Evolutionary conservation across 306 rosid species (phyloP), one percentile per base, ranked within the genome.

Genomic region (Trifolium repens): DNA sequence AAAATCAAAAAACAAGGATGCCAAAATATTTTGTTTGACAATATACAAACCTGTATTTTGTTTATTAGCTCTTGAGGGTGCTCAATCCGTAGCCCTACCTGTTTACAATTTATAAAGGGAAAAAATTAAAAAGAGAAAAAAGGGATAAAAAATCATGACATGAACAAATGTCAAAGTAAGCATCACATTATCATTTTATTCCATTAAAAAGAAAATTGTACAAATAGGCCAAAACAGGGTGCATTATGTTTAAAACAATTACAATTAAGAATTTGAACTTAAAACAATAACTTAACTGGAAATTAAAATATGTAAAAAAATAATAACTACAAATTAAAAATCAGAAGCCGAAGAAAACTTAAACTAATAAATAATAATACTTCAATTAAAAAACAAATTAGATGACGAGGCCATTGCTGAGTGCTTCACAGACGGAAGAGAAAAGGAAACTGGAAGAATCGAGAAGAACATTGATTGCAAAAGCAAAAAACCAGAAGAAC

Each of bases 61-160:
- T 94, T 89, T 82, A 94, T 83, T 75, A 89, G 82, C 78, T 90
- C 97, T 71, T 94, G 98, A 81, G 97, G 97, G 83, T 94, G 98
- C 88, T 94, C 98, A 58, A 94, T 85, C 74, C 98, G 90, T 82
- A 94, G 78, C 78, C 98, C 98, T 63, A 94, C 92, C 98, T 94
- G 89, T 78, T 79, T 77, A 47, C 44, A 81, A 81, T 52, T 64
- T 52, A 67, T 64, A 74, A 77, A 42, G 40, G 42, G 50, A 5
- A 7, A 34, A 58, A 39, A 39, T 11, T 6, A 11, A 42, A 66
- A 19, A 10, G 5, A 27, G 54, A 43, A 40, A 9, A 3, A 12
- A 62, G 26, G 14, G 27, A 73, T 4, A 54, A 12, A 63, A 67
- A 68, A 66, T 55, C 72, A 50, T 71, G 17, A 49, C 24, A 62